Evolutionary conservation across 2,329 filamentous ascomycete species (phyloP).

Genomic region (Clonostachys rhizophaga): DNA sequence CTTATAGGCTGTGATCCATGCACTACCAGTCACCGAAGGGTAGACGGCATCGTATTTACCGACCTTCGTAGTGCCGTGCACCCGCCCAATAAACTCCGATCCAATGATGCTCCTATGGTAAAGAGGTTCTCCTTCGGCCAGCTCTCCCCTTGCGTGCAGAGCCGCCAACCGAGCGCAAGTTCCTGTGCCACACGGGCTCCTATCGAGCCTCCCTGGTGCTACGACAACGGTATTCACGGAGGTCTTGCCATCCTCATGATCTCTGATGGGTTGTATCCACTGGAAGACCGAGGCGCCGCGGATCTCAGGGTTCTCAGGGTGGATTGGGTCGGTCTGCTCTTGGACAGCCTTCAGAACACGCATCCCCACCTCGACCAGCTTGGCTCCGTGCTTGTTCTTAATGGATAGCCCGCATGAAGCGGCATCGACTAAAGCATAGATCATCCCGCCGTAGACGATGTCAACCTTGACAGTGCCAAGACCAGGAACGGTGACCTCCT

Average conservation of each 20-base stretch:
- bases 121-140: constrained; percentile 25
- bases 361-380: constrained; percentile 34
- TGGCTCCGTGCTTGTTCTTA: constrained; percentile 18
- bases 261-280: constrained; percentile 26
- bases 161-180: constrained; percentile 33
- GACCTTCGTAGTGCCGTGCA: constrained; percentile 25
- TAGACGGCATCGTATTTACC: constrained; percentile 26
- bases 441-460: constrained; percentile 40
- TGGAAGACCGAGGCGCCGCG: constrained; percentile 31
- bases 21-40: constrained; percentile 29
- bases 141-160: constrained; percentile 27
- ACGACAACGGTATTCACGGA: constrained; percentile 24
- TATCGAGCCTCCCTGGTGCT: constrained; percentile 33
- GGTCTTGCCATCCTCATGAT: constrained; percentile 12
- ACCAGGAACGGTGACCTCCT: constrained; percentile 29
- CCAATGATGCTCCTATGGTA: constrained; percentile 30
- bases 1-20: constrained; percentile 34
- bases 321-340: constrained; percentile 24
- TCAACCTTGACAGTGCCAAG: constrained; percentile 32
- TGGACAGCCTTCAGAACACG: constrained; percentile 33
- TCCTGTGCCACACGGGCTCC: constrained; percentile 37
- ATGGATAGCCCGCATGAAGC: constrained; percentile 26
- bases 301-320: constrained; percentile 35
- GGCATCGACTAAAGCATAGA: constrained; percentile 34
- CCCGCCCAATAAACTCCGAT: constrained; percentile 28